Percentiles rank a stretch among this genome's conserved stretches.
These are phyloP conservation scores for Cryptomeria japonica DNA, from an alignment of 75 land plant genomes.

Conservation along the genomic window DNA sequence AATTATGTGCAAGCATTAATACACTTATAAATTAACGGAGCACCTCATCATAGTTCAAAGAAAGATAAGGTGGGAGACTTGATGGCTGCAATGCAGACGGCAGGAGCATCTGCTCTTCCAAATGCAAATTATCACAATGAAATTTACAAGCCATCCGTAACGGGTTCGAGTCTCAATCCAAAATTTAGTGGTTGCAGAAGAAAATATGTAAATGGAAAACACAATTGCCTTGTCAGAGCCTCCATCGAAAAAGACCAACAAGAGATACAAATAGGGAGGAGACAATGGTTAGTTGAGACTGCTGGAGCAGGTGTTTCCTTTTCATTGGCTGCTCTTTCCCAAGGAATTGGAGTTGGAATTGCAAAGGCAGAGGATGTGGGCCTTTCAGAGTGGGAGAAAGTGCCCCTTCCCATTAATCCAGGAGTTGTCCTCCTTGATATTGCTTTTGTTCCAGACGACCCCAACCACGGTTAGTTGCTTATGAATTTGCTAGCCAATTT, in stretches of 20 bases:
- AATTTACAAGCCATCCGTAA: neutral
- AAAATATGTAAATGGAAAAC: neutral
- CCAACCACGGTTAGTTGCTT: constrained; percentile 59
- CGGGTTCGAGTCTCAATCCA: neutral
- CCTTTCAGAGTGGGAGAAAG: constrained; percentile 82
- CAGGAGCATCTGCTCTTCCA: constrained; percentile 1
- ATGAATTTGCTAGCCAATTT: neutral
- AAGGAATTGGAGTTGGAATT: neutral
- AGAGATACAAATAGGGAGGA: neutral
- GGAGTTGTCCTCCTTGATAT: constrained; percentile 96
- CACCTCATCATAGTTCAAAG: neutral
- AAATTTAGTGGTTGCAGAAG: neutral
- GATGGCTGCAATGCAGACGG: neutral
- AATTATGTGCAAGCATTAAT: too few species aligned
- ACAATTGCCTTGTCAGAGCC: neutral
- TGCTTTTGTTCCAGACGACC: constrained; percentile 92
- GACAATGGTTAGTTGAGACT: constrained; percentile 23
- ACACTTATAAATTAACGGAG: neutral
- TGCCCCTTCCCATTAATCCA: constrained; percentile 82
- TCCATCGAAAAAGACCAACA: neutral
- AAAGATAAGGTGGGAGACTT: neutral
- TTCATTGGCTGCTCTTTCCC: constrained; percentile 11
- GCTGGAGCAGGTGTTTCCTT: constrained; percentile 14
- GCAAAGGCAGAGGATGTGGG: constrained; percentile 53
- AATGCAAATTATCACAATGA: constrained; percentile 1